phyloP scores from a whole-genome alignment of 768 basidiomycete genomes.

The Mycena capillaripes region DNA sequence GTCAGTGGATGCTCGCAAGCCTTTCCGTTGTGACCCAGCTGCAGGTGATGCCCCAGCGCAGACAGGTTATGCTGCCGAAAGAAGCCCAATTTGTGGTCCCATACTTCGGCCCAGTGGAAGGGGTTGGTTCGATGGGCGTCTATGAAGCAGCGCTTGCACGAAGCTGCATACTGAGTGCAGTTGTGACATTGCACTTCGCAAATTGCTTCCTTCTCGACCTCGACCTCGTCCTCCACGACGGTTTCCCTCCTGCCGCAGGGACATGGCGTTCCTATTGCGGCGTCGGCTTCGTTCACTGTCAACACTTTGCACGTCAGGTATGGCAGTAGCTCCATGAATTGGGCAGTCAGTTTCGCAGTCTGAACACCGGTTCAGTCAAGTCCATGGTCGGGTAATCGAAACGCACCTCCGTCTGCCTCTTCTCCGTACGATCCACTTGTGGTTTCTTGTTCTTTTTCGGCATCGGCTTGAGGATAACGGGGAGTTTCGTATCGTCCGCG shows the following conservation, averaged over 20 bases:
- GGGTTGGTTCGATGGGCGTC: background rate
- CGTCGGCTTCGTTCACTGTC: background rate
- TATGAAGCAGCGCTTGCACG: background rate
- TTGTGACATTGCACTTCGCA: background rate
- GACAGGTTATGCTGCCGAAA: background rate
- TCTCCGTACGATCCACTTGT: background rate
- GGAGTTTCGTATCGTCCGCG: background rate
- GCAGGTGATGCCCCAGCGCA: background rate
- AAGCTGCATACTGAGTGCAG: background rate
- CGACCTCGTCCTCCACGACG: too few relatives aligned
- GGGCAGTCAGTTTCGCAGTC: background rate
- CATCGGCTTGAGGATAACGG: background rate
- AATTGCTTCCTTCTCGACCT: background rate
- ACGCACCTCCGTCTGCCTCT: background rate
- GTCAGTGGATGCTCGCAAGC: background rate
- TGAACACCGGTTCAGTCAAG: background rate
- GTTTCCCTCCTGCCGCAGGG: too few relatives aligned
- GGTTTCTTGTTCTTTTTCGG: background rate
- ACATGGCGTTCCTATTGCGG: background rate
- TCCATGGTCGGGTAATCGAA: background rate
- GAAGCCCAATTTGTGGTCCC: background rate
- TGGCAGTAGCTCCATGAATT: background rate
- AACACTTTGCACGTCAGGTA: background rate
- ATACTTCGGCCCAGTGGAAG: slow-evolving; percentile 5
- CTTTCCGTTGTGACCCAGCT: background rate